Base-by-base conservation (phyloP, 331 rosid species). In the Malus hybrid region DNA sequence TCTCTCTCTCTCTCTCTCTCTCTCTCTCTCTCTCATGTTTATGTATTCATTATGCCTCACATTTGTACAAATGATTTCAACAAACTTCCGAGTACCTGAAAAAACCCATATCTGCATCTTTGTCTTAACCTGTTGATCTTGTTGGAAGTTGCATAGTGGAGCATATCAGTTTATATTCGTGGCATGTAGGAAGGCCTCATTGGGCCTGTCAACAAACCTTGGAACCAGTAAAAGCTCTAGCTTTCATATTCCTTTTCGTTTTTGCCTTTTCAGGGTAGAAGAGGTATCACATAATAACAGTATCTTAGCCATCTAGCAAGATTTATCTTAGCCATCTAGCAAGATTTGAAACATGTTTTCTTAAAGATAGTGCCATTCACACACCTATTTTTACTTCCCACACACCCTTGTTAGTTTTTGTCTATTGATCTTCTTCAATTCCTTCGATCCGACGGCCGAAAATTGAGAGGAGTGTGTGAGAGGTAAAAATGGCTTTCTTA, bases 1-100 rank as follows among this genome's bases (percentile, higher is more conserved):
- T 73, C 10, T 15, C 18, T 44, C 18, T 60, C 65, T 60, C 3
- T 56, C 29, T 67, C 10, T 15, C 18, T 44, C 18, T 60, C 65
- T 52, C 50, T 74, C 76, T 78, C 64, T 60, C 65, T 60, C 3
- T 56, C 29, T 67, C 10, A 34, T n/a, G n/a, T 68, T 68, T 62
- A 50, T 50, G 6, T 57, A 6, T 14, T 14, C 10, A 62, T 36
- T 36, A 6, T 62, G 5, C 67, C 67, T 13, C 14, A 28, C 67
- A 62, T 27, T 62, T 22, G 22, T 32, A 32, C 31, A 71, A 31
- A 19, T 48, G 44, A 48, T 44, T 32, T 70, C 32, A 7, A 62
- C 29, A 46, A 61, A 16, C 13, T 62, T n/a, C 34, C 9, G 10
- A 57, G 63, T 29, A 24, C 44, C 36, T 57, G 16, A 7, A 24